These are phyloP conservation scores for Fusarium equiseti DNA, from an alignment of 2,329 filamentous ascomycete genomes.

Conservation along the genomic window DNA sequence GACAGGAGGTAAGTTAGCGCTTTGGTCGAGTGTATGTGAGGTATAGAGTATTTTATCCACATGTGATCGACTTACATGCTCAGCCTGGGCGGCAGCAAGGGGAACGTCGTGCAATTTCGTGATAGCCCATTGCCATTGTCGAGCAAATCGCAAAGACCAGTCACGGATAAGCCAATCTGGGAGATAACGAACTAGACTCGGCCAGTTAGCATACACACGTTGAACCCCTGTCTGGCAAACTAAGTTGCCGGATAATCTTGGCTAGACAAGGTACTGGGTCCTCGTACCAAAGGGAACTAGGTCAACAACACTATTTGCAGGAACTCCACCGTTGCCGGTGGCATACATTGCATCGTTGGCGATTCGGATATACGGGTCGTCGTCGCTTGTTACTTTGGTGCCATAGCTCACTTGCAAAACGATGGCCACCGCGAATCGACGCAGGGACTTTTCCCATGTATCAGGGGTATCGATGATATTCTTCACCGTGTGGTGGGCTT, in stretches of 20 bases:
- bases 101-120: conserved; percentile 51
- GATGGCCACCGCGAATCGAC: conserved; percentile 50
- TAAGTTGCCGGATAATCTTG: neutral
- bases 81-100: conserved; percentile 47
- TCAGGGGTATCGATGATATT: conserved; percentile 38
- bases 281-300: conserved; percentile 56
- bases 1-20: conserved; percentile 28
- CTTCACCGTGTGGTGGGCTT: conserved; percentile 40
- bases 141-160: conserved; percentile 50
- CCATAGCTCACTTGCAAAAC: conserved; percentile 52
- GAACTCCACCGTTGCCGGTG: conserved; percentile 50
- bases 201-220: conserved; percentile 11
- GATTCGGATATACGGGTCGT: conserved; percentile 50
- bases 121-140: conserved; percentile 53
- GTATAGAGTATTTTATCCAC: neutral
- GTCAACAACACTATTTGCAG: conserved; percentile 57
- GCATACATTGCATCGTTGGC: conserved; percentile 50
- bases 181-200: conserved; percentile 41
- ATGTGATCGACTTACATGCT: conserved; percentile 42
- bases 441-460: conserved; percentile 46
- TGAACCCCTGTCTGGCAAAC: neutral
- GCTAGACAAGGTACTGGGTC: neutral
- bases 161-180: conserved; percentile 49
- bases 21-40: neutral
- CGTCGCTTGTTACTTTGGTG: conserved; percentile 45